Percentiles rank a stretch among this genome's conserved stretches.
Conservation (phyloP, 2,329 filamentous ascomycete genomes). For the Fusarium sp. region DNA sequence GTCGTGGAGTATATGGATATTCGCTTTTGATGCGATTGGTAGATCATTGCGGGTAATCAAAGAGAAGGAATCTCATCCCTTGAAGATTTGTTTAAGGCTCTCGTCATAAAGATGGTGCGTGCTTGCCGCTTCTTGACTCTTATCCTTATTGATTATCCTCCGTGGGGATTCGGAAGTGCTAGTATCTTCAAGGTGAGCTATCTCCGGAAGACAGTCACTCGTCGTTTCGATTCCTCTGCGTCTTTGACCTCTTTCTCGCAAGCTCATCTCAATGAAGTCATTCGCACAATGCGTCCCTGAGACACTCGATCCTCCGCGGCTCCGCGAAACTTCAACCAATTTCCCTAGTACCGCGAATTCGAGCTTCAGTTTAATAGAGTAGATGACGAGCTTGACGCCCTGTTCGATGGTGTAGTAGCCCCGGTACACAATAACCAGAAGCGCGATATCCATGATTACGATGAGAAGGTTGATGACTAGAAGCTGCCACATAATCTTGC, state of each 20-base stretch:
- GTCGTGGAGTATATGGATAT: neutral
- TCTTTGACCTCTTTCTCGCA: neutral
- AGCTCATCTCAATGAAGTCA: conserved; percentile 1
- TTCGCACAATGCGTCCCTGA: neutral
- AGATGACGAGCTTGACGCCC: conserved; percentile 19
- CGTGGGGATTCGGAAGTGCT: neutral
- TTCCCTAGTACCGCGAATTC: conserved; percentile 52
- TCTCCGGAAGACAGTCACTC: neutral
- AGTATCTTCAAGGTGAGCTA: conserved; percentile 6
- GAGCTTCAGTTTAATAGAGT: conserved; percentile 49
- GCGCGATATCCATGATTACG: conserved; percentile 30
- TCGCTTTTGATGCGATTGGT: neutral
- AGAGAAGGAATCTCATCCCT: neutral
- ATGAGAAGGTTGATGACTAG: conserved; percentile 27
- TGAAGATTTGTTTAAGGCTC: conserved; percentile 27
- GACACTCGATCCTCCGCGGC: conserved; percentile 12
- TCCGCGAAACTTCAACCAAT: conserved; percentile 50
- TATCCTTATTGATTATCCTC: neutral
- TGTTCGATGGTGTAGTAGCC: conserved; percentile 15
- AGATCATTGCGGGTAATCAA: neutral
- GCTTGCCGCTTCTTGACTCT: neutral
- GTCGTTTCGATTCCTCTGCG: neutral
- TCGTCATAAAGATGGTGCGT: conserved; percentile 15
- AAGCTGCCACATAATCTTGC: conserved; percentile 30
- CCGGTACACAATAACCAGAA: conserved; percentile 26